Base-by-base conservation (phyloP, 768 basidiomycete species). In the Boletus sp. region DNA sequence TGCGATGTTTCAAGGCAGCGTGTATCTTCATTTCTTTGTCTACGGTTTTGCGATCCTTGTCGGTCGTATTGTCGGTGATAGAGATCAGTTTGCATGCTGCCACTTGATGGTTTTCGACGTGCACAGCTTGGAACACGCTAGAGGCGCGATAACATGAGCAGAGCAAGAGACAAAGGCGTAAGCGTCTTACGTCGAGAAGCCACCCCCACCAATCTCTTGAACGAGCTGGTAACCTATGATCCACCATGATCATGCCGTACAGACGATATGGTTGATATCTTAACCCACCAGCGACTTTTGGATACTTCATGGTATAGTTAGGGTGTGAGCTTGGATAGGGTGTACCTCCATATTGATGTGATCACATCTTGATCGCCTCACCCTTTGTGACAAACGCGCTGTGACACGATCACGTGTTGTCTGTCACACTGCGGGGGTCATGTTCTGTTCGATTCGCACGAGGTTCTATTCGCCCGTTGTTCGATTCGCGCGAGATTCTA, bases 1-100 rank as follows among this genome's bases (percentile, higher is more conserved):
- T 85, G 1, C 65, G 54, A 60, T 97, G 89, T 63, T 91, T 90
- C 53, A 98, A 75, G 1, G 83, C 83, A 7, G 85, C 73, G 67
- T 98, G 95, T 3, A 98, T 85, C 32, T 89, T 83, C 76, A 97
- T 94, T 71, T 99, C 97, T 67, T 94, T 96, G 54, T 97, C 86
- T 10, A 95, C 76, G 17, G 80, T 82, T 68, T 96, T 95, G 52
- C 91, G 82, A 12, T 90, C 84, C 49, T 80, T 80, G 6, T 84
- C 80, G 1, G 85, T 83, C 1, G 87, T 87, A 44, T 83, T 67
- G 3, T 80, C 75, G 0, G 83, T 89, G 50, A 94, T 73, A 15
- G 75, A 66, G 57, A 95, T 80, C 32, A 95, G 75, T 72, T 97
- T 98, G 78, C 94, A 95, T 30, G 94, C 94, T 9, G 92, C 92